phyloP scores from a whole-genome alignment of 106 monocot genomes.

The Dendrobium officinale region DNA sequence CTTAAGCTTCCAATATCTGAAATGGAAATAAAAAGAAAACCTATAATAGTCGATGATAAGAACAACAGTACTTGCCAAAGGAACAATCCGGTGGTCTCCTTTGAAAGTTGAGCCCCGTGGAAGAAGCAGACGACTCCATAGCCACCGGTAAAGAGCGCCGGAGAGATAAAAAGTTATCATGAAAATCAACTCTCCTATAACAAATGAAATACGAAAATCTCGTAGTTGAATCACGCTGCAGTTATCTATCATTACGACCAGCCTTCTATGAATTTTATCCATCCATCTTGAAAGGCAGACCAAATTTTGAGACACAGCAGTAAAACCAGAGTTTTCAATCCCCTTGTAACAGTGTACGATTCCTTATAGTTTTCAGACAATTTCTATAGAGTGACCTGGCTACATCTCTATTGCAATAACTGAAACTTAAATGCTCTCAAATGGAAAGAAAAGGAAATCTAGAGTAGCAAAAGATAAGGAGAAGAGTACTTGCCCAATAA shows the following conservation, averaged over 20 bases:
- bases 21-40: no score
- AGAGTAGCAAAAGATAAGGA: background rate
- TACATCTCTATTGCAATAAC: background rate
- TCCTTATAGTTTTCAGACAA: background rate
- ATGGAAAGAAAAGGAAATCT: background rate
- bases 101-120: no score
- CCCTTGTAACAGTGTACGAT: background rate
- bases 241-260: no score
- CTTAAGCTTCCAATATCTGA: no score
- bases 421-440: background rate
- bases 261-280: background rate
- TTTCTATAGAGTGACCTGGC: background rate
- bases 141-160: no score
- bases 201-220: no score
- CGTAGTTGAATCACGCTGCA: no score
- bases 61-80: no score
- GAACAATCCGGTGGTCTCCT: no score
- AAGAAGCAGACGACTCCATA: no score
- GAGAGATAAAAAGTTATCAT: background rate
- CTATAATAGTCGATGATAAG: no score
- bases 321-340: background rate
- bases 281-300: background rate
- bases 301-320: background rate
- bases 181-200: background rate
- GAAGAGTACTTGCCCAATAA: slow-evolving; percentile 1